phyloP scores from a whole-genome alignment of 768 basidiomycete species.

The Suillus alpinus region DNA sequence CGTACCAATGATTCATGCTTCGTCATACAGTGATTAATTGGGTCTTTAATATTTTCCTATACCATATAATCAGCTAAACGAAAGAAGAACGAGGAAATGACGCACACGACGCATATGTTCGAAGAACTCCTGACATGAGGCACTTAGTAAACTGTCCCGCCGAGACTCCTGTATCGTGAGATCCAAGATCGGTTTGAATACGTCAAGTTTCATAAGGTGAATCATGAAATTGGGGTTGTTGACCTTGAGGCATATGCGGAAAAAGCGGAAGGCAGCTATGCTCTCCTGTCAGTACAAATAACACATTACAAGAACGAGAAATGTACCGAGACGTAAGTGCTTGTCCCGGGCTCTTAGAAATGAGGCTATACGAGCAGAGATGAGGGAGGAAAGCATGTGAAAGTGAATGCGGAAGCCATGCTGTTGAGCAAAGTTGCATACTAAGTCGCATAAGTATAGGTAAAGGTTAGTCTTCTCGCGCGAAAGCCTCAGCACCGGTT shows the following conservation, averaged over 20 bases:
- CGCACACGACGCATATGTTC: conserved; percentile 85
- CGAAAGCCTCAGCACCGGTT: conserved; percentile 51
- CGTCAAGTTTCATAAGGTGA: conserved; percentile 81
- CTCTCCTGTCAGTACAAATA: conserved; percentile 12
- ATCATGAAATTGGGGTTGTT: conserved; percentile 73
- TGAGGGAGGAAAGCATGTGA: conserved; percentile 78
- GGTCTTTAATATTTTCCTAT: conserved; percentile 84
- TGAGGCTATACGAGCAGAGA: conserved; percentile 70
- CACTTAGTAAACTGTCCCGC: conserved; percentile 89
- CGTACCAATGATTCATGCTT: conserved; percentile 66
- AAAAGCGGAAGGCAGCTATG: conserved; percentile 88
- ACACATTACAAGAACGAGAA: background rate
- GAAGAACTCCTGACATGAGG: conserved; percentile 94
- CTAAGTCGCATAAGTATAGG: conserved; percentile 86
- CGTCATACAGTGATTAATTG: conserved; percentile 83
- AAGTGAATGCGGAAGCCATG: conserved; percentile 92
- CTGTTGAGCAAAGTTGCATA: conserved; percentile 84
- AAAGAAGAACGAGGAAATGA: conserved; percentile 7
- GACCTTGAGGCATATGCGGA: conserved; percentile 79
- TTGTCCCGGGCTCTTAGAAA: conserved; percentile 85
- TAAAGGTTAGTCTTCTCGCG: conserved; percentile 81
- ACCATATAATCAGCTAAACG: conserved; percentile 8
- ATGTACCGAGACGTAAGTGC: conserved; percentile 86
- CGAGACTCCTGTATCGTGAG: conserved; percentile 79
- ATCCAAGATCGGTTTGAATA: conserved; percentile 80